Percentiles rank a stretch among this genome's conserved stretches.
Evolutionary conservation across 2,329 filamentous ascomycete species (phyloP).

Genomic region (Trichothecium roseum): DNA sequence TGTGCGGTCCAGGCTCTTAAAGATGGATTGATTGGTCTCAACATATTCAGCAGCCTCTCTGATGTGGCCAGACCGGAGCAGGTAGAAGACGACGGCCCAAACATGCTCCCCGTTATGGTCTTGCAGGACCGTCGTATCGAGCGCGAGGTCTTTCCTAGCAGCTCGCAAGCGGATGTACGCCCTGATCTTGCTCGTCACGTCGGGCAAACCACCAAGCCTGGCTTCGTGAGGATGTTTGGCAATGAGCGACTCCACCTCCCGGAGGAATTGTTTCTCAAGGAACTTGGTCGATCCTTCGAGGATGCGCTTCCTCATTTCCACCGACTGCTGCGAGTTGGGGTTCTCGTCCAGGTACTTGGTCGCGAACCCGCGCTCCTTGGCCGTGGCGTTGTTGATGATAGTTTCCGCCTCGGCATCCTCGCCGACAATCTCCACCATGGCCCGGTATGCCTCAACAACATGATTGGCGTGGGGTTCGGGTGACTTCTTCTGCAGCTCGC

Average conservation of each 20-base stretch:
- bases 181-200: slow-evolving; percentile 80
- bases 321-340: slow-evolving; percentile 50
- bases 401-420: slow-evolving; percentile 55
- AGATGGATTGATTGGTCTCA: slow-evolving; percentile 64
- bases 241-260: slow-evolving; percentile 67
- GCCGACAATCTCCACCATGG: slow-evolving; percentile 66
- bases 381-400: slow-evolving; percentile 49
- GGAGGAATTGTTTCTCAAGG: slow-evolving; percentile 72
- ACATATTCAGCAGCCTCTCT: slow-evolving; percentile 82
- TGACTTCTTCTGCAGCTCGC: slow-evolving; percentile 59
- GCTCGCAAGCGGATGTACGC: slow-evolving; percentile 80
- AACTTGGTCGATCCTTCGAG: slow-evolving; percentile 69
- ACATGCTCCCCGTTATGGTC: slow-evolving; percentile 73
- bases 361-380: slow-evolving; percentile 68
- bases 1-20: slow-evolving; percentile 82
- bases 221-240: slow-evolving; percentile 80
- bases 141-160: slow-evolving; percentile 71
- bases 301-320: slow-evolving; percentile 67
- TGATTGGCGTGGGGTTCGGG: slow-evolving; percentile 63
- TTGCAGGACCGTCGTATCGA: slow-evolving; percentile 72
- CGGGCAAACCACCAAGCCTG: slow-evolving; percentile 79
- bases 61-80: slow-evolving; percentile 76
- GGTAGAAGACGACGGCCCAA: slow-evolving; percentile 90
- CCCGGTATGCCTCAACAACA: slow-evolving; percentile 72
- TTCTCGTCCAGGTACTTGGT: slow-evolving; percentile 68